Percentiles rank a stretch among this genome's conserved stretches.
phyloP scores from a whole-genome alignment of 345 rosid genomes.

The Salix arbutifolia region DNA sequence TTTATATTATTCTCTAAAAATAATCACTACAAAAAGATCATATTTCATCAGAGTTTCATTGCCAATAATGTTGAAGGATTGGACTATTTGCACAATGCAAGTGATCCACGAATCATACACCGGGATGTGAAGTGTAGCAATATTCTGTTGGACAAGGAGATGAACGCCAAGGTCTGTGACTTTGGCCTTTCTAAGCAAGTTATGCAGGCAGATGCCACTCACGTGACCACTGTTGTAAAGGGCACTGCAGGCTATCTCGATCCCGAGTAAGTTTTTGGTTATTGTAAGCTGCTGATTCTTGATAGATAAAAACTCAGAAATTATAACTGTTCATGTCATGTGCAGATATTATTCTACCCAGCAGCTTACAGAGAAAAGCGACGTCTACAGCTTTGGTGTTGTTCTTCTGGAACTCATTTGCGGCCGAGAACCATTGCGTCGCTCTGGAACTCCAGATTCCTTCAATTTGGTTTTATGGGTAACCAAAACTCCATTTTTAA shows the following conservation, averaged over 20 bases:
- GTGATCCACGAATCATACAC: slow-evolving; percentile 81
- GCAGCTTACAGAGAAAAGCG: slow-evolving; percentile 90
- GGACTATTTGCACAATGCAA: slow-evolving; percentile 89
- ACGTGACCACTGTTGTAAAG: slow-evolving; percentile 84
- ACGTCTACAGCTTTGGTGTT: slow-evolving; percentile 87
- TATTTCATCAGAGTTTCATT: background rate
- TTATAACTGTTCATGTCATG: background rate
- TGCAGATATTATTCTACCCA: slow-evolving; percentile 80
- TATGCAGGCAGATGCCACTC: slow-evolving; percentile 66
- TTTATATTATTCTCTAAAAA: too few species aligned
- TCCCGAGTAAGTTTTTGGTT: slow-evolving; percentile 58
- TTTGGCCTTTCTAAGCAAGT: slow-evolving; percentile 80
- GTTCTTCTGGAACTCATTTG: slow-evolving; percentile 89
- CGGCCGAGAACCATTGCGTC: slow-evolving; percentile 82
- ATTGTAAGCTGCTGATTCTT: background rate
- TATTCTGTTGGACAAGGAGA: slow-evolving; percentile 71
- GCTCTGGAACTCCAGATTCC: slow-evolving; percentile 78
- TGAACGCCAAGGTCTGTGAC: slow-evolving; percentile 80
- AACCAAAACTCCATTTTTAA: background rate
- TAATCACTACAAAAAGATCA: background rate
- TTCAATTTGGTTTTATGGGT: slow-evolving; percentile 96
- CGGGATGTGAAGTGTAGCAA: slow-evolving; percentile 86
- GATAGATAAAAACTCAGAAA: background rate
- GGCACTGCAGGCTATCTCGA: slow-evolving; percentile 96
- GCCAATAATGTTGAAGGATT: slow-evolving; percentile 46